Base-by-base conservation (phyloP, 495 filamentous ascomycete genomes). In the Podospora fimiseda region DNA sequence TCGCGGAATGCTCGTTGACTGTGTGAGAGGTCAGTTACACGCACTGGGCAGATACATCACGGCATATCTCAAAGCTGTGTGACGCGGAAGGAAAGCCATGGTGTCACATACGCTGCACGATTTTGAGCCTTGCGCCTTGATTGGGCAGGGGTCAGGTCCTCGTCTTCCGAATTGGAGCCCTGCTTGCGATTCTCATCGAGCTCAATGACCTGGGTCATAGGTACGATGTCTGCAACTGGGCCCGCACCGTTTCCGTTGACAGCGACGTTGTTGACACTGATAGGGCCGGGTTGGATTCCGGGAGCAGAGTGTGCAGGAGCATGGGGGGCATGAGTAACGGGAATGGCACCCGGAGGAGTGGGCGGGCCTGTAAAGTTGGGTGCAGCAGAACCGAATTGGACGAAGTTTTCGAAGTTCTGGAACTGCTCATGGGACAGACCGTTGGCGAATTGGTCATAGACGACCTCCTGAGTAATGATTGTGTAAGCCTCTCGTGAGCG, bases 1-100 rank as follows among this genome's bases (percentile, higher is more conserved):
- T 98, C 93, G 51, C 93, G 89, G 67, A 96, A 98, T 43, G 93
- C 93, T 62, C 93, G 85, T 74, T 98, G 93, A 27, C 92, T 96
- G 52, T 9, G 53, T 0, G 43, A 9, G 19, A 33, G 23, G 44
- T 47, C 44, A 33, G 44, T 14, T 16, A 11, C 5, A 33, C 27
- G 6, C 27, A 19, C 36, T 9, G 22, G 41, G 14, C 16, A 14
- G 24, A 41, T 5, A 48, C 39, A 22, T 20, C 2, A 23, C 18
- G 55, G 39, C 20, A 33, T 4, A 36, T 44, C 24, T 50, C 42
- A 47, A 43, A 14, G 18, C 24, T 19, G 44, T 24, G 50, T 9
- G 48, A 40, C 19, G 40, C 36, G 33, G 40, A n/a, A 43, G 24
- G n/a, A 19, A 45, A 50, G 33, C 14, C 44, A 15, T 40, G 43